These are phyloP conservation scores for Vitis hybrid DNA, from an alignment of 177 flowering plant species.

Conservation along the genomic window DNA sequence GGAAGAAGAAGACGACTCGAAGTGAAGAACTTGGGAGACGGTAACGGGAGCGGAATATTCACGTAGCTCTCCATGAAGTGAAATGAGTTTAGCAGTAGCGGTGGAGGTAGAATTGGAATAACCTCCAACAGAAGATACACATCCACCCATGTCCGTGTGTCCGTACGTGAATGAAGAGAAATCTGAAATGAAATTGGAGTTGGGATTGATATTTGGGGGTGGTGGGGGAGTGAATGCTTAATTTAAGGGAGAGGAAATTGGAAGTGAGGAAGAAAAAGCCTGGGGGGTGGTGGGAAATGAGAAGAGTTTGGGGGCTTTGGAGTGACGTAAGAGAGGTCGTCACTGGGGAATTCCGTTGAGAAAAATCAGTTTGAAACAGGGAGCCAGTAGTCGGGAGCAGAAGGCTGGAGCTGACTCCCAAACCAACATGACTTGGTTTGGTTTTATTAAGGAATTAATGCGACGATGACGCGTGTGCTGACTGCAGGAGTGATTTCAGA, in stretches of 20 bases:
- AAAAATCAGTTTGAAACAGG: too few relatives aligned
- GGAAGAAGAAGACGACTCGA: conserved; percentile 7
- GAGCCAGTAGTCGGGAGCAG: not conserved
- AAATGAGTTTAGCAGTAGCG: conserved; percentile 32
- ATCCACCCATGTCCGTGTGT: conserved; percentile 26
- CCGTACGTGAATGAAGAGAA: too few relatives aligned
- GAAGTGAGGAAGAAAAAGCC: too few relatives aligned
- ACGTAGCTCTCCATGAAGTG: conserved; percentile 29
- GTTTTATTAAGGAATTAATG: too few relatives aligned
- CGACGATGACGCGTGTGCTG: too few relatives aligned
- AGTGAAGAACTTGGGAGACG: conserved; percentile 33
- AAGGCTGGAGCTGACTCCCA: not conserved
- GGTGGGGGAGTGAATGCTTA: too few relatives aligned
- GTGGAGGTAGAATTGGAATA: not conserved
- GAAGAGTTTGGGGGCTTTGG: not conserved
- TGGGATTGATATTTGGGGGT: too few relatives aligned
- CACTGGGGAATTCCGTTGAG: not conserved
- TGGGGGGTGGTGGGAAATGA: not conserved
- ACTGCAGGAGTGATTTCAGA: too few relatives aligned
- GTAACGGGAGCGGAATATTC: conserved; percentile 28
- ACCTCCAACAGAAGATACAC: conserved; percentile 16
- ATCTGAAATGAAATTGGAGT: too few relatives aligned
- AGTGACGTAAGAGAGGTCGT: not conserved
- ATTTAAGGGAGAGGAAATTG: too few relatives aligned
- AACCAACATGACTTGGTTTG: not conserved